These are phyloP conservation scores for Mortierella sp. DNA, from an alignment of 371 early-diverging fungal species.

Conservation along the genomic window DNA sequence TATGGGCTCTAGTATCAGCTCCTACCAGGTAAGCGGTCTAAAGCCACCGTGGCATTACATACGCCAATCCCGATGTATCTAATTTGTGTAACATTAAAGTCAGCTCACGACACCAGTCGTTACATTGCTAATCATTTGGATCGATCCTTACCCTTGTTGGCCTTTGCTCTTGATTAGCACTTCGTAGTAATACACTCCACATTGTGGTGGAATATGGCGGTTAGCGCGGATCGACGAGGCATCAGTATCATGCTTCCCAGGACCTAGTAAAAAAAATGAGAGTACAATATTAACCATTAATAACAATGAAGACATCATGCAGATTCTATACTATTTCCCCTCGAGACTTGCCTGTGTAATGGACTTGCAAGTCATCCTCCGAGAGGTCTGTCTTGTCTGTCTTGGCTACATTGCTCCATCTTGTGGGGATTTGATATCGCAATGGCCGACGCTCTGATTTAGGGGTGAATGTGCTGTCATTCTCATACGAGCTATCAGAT, in stretches of 20 bases:
- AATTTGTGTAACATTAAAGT: conserved; percentile 3
- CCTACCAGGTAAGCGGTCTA: conserved; percentile 85
- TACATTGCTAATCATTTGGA: background rate
- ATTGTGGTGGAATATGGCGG: conserved; percentile 84
- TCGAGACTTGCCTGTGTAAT: conserved; percentile 65
- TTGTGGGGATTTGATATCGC: conserved; percentile 63
- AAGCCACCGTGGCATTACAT: conserved; percentile 62
- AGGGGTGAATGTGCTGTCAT: conserved; percentile 5
- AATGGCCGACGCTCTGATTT: conserved; percentile 17
- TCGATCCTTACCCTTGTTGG: conserved; percentile 76
- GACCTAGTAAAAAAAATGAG: conserved; percentile 64
- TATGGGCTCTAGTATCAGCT: background rate
- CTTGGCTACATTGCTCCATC: conserved; percentile 76
- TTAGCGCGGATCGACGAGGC: conserved; percentile 90
- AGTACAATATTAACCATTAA: conserved; percentile 5
- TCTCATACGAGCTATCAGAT: conserved; percentile 31
- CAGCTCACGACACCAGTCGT: background rate
- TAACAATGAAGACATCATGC: background rate
- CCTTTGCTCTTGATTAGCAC: conserved; percentile 89
- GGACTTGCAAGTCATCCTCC: conserved; percentile 65
- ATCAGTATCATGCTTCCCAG: conserved; percentile 83
- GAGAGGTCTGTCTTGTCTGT: conserved; percentile 67
- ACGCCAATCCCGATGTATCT: conserved; percentile 93
- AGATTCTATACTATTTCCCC: background rate
- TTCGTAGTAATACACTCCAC: conserved; percentile 95